Evolutionary conservation across 371 early-diverging fungal genomes (phyloP), one percentile per base, ranked within the genome.

Genomic region (Rhizomucor pusillus): DNA sequence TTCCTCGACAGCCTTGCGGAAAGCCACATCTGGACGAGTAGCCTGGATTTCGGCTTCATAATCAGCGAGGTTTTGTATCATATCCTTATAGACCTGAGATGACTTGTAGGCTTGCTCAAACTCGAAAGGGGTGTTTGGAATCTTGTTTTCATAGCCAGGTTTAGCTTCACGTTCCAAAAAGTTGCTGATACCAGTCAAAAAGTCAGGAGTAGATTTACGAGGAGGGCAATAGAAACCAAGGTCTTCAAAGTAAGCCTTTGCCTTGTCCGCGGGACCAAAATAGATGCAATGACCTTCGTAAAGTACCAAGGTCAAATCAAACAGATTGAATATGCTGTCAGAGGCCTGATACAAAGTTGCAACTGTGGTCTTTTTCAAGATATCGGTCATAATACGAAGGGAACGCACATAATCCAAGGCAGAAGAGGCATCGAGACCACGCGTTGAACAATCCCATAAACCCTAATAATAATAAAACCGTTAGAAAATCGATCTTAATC

Each of bases 371-470:
- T 77, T 84, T 22, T 45, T 45, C 44, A 19, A n/a, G n/a, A n/a
- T n/a, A n/a, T n/a, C n/a, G n/a, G n/a, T n/a, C n/a, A n/a, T n/a
- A n/a, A n/a, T n/a, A 3, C 86, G 80, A 12, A 90, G 67, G 12
- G 83, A 82, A 39, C 82, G 71, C 23, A 83, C 73, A 51, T 88
- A 88, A 59, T 89, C 89, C 4, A 90, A 70, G 13, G 96, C 93
- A 20, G 90, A 91, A 40, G 91, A 84, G 13, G 91, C 84, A 79
- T 97, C 97, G 14, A 95, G 71, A 50, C 95, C 95, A 60, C 86
- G 85, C 0, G 91, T 91, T 20, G 90, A 87, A 23, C 91, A 92
- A 64, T 94, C 94, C 80, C 91, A 87, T n/a, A n/a, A n/a, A n/a
- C n/a, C n/a, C n/a, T n/a, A n/a, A n/a, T n/a, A n/a, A n/a, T n/a